Conservation (phyloP, 2,329 filamentous ascomycete species). For the Colletotrichum euphorbiae region DNA sequence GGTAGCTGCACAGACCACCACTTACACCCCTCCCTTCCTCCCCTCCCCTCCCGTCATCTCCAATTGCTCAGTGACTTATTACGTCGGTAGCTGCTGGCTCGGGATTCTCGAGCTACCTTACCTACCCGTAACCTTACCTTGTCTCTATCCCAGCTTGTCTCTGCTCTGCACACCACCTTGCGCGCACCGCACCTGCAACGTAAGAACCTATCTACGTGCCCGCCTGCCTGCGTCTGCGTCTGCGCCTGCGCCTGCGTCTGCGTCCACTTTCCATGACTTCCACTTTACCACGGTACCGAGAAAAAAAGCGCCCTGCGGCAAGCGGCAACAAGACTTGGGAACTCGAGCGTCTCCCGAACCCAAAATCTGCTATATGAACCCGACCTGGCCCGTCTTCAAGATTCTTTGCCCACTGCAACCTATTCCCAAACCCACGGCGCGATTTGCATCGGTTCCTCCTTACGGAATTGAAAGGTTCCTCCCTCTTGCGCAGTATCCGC, state of each 20-base stretch:
- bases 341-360: constrained; percentile 5
- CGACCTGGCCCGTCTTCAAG: not conserved
- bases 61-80: constrained; percentile 20
- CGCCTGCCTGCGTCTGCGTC: not conserved
- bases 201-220: too few relatives aligned
- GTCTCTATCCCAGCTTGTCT: not conserved
- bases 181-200: too few relatives aligned
- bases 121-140: constrained; percentile 1
- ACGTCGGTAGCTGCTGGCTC: constrained; percentile 2
- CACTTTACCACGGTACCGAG: constrained; percentile 18
- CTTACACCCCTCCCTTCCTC: constrained; percentile 2
- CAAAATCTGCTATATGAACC: constrained; percentile 28
- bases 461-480: too few relatives aligned
- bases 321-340: not conserved
- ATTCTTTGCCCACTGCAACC: not conserved
- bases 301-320: constrained; percentile 10
- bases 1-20: constrained; percentile 15
- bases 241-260: not conserved
- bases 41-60: too few relatives aligned
- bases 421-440: too few relatives aligned
- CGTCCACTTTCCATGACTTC: not conserved
- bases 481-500: too few relatives aligned
- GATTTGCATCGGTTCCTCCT: too few relatives aligned
- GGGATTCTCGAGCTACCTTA: constrained; percentile 9
- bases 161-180: not conserved